These are phyloP conservation scores for Pseudogymnoascus sp. DNA, from an alignment of 2,329 filamentous ascomycete species.

Conservation along the genomic window DNA sequence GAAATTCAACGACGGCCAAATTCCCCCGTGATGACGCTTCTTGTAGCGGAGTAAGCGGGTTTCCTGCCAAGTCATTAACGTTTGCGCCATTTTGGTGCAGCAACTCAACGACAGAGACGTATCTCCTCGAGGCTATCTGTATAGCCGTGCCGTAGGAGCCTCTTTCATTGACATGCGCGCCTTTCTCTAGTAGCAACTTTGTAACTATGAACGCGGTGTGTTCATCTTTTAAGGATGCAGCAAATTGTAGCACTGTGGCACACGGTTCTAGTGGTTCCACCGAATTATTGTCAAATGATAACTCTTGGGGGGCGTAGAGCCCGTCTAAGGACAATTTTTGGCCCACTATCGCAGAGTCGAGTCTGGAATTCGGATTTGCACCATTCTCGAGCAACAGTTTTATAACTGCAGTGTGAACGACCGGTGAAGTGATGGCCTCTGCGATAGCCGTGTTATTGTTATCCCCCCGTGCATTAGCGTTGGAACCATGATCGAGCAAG, in stretches of 20 bases:
- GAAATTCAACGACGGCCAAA: background rate
- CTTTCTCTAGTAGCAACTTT: background rate
- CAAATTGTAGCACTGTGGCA: background rate
- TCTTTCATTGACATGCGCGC: constrained; percentile 1
- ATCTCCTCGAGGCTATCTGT: background rate
- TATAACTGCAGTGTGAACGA: background rate
- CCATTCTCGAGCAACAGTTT: background rate
- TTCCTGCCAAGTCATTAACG: background rate
- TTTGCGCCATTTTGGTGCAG: background rate
- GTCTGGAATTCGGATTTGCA: background rate
- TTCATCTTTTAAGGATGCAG: background rate
- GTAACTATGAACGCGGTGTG: background rate
- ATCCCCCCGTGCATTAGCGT: background rate
- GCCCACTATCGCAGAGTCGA: too few species aligned
- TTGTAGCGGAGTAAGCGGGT: background rate
- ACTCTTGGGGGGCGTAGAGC: fast-evolving
- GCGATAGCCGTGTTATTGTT: background rate
- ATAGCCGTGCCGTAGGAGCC: background rate
- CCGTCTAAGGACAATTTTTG: too few species aligned
- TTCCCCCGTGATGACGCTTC: background rate
- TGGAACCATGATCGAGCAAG: background rate
- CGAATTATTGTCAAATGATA: background rate
- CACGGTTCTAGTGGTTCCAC: background rate
- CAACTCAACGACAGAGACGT: background rate
- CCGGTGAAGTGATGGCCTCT: background rate